Evolutionary conservation across 768 basidiomycete genomes (phyloP), one percentile per base, ranked within the genome.

Genomic region (Boletellus emodensis): DNA sequence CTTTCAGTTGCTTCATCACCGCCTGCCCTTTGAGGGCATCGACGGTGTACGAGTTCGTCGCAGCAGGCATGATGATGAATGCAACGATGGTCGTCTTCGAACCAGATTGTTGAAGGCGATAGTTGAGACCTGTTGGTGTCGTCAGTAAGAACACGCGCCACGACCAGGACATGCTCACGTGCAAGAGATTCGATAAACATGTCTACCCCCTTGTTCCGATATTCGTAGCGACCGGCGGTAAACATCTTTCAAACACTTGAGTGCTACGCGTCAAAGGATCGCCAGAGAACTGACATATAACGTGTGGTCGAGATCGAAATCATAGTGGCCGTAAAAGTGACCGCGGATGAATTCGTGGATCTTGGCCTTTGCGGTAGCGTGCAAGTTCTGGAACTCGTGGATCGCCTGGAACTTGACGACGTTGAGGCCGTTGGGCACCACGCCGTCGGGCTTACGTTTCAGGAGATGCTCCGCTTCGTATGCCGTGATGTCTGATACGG

Each of bases 391-490:
- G 75, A 97, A 97, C 68, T 99, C 96, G 78, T 98, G 96, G 86
- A 98, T 97, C 11, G 96, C 95, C 60, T 93, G 90, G 73, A 98
- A 99, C 71, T 99, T 99, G 79, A 92, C 85, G 52, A 99, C 96
- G 59, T 98, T 99, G 54, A 99, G 79, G 32, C 96, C 96, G 64
- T 99, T 99, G 2, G 96, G 96, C 1, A 97, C 76, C 22, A 99
- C 90, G 22, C 96, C 96, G 60, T 99, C 95, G 26, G 87, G 96
- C 71, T 98, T 99, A 56, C 96, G 81, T 73, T 99, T 99, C 56
- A 99, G 78, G 26, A 99, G 73, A 67, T 98, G 94, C 72, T 99
- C 96, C 46, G 83, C 79, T 69, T 99, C 96, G 71, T 94, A 98
- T 0, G 95, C 96, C 22, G 96, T 99, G 71, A 99, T 98, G 68